Evolutionary conservation across 805 yeast species (phyloP).

Genomic region (Sugiyamaella valdiviana): DNA sequence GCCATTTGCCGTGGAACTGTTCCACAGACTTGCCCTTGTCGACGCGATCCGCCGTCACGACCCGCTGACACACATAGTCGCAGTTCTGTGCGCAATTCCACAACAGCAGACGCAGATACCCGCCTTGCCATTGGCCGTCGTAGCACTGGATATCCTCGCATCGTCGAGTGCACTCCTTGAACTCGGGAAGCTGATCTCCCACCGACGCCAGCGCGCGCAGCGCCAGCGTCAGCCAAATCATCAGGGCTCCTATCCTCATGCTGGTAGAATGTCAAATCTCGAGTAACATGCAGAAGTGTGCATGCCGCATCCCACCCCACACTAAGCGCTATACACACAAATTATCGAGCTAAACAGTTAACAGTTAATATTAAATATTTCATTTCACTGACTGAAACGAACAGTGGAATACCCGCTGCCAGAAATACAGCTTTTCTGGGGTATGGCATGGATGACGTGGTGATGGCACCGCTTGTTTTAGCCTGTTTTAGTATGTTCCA

Average conservation of each 20-base stretch:
- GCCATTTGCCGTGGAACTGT: constrained; percentile 99
- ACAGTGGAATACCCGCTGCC: too few relatives aligned
- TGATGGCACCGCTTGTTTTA: too few relatives aligned
- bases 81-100: constrained; percentile 82
- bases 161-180: constrained; percentile 37
- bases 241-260: not conserved
- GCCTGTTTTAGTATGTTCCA: too few relatives aligned
- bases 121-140: constrained; percentile 29
- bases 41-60: constrained; percentile 54
- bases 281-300: not conserved
- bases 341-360: too few relatives aligned
- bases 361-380: too few relatives aligned
- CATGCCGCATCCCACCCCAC: not conserved
- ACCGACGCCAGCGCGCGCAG: constrained; percentile 36
- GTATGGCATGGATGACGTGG: too few relatives aligned
- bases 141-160: constrained; percentile 27
- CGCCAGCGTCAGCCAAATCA: not conserved
- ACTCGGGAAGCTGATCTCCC: constrained; percentile 48
- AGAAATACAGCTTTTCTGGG: too few relatives aligned
- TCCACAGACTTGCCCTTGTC: constrained; percentile 45
- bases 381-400: too few relatives aligned
- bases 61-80: constrained; percentile 87
- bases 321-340: too few relatives aligned
- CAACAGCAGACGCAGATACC: constrained; percentile 40
- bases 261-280: too few relatives aligned